Evolutionary conservation across 164 flowering plant genomes (phyloP).

Genomic region (Piper longum): DNA sequence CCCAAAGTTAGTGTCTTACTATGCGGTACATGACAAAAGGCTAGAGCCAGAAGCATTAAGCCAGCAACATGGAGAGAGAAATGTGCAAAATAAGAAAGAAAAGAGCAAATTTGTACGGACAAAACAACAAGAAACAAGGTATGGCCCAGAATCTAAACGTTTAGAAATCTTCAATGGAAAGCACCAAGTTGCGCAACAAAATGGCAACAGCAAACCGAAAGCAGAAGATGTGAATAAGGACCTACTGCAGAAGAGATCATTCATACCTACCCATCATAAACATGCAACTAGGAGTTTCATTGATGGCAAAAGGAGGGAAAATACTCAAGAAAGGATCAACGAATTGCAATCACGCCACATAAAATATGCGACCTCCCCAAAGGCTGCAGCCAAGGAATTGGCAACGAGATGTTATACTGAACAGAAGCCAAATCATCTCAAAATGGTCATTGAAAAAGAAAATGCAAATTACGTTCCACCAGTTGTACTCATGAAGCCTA

Average conservation of each 20-base stretch:
- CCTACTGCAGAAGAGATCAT: slow-evolving; percentile 8
- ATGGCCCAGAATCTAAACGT: not conserved
- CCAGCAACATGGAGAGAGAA: slow-evolving; percentile 2
- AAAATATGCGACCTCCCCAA: no score
- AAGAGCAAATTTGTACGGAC: not conserved
- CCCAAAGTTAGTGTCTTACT: slow-evolving; percentile 6
- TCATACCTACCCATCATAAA: slow-evolving; percentile 9
- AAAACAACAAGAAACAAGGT: not conserved
- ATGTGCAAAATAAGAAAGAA: slow-evolving; percentile 11
- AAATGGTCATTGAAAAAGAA: not conserved
- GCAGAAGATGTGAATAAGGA: slow-evolving; percentile 16
- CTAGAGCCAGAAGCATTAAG: not conserved
- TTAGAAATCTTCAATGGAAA: slow-evolving; percentile 9
- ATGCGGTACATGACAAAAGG: not conserved
- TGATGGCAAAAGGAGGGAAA: slow-evolving; percentile 13
- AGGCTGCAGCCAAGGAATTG: slow-evolving; percentile 8
- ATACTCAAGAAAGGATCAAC: slow-evolving; percentile 3
- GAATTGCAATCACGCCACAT: no score
- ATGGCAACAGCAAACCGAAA: slow-evolving; percentile 13
- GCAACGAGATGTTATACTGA: not conserved
- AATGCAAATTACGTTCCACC: not conserved
- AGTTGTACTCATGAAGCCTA: not conserved
- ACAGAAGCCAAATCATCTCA: slow-evolving; percentile 2
- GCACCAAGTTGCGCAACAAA: slow-evolving; percentile 17
- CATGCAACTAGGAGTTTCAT: slow-evolving; percentile 19